Evolutionary conservation across 306 rosid species (phyloP).

Genomic region (Gastrolobium villosum): DNA sequence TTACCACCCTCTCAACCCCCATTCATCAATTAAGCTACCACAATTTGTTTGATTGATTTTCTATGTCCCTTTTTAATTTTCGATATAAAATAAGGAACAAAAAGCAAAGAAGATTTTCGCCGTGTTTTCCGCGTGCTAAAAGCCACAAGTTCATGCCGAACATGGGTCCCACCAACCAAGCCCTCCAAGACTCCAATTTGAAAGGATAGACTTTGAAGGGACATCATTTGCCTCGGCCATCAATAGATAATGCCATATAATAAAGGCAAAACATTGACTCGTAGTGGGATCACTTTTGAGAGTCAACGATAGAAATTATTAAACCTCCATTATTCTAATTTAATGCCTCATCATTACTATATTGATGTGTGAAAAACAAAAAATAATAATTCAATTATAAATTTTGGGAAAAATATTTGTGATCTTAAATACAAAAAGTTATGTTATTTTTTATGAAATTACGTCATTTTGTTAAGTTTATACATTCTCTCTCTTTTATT

Average conservation of each 20-base stretch:
- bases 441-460: too few species aligned
- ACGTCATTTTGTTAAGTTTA: too few species aligned
- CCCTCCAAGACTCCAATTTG: background rate
- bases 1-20: too few species aligned
- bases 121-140: constrained; percentile 4
- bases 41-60: too few species aligned
- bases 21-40: too few species aligned
- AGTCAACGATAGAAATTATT: constrained; percentile 36
- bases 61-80: background rate
- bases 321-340: background rate
- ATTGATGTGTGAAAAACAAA: background rate
- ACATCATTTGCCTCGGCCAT: constrained; percentile 17
- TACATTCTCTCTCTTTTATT: too few species aligned
- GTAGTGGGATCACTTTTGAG: background rate
- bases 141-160: background rate
- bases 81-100: background rate
- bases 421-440: too few species aligned
- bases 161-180: constrained; percentile 36
- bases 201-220: constrained; percentile 2
- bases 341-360: constrained; percentile 1
- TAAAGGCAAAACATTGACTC: background rate
- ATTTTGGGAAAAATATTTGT: too few species aligned
- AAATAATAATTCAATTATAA: too few species aligned
- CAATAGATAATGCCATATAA: constrained; percentile 1
- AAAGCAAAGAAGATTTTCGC: constrained; percentile 18